Base-by-base conservation (phyloP, 2,329 filamentous ascomycete species). In the Sarocladiaceae sp. region DNA sequence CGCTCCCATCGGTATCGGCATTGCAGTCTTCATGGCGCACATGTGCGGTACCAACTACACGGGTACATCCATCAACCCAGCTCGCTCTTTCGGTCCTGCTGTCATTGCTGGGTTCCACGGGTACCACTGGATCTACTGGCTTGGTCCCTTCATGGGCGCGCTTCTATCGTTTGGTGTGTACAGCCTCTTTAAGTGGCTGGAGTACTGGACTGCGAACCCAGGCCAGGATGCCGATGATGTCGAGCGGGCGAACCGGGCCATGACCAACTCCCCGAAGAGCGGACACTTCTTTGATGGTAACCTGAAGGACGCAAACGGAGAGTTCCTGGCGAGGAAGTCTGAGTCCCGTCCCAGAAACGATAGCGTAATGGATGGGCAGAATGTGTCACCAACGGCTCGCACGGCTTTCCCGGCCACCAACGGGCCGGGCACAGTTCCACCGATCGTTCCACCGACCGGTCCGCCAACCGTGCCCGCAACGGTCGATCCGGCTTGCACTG, bases 1-100 rank as follows among this genome's bases (percentile, higher is more conserved):
- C 1, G 87, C 87, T 0, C 87, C 87, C 0, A 70, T 90, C 3
- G 86, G 84, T 12, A 88, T 91, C 58, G 88, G 88, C 1, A 67
- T 89, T 2, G 74, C 86, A 0, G 75, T 90, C 51, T 90, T 90
- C 64, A 77, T 90, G 39, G 70, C 71, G 4, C 69, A 78, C 62
- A 64, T 76, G 49, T 67, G 64, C 33, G 69, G 70, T 23, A 71
- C 75, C 20, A 71, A 72, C 56, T 78, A 69, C 57, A 77, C 76
- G 1, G 73, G 73, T 20, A 75, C 72, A 5, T 71, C 68, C 10
- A 67, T 79, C 57, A 79, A 80, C 59, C 77, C 77, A 3, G 76
- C 74, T 1, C 68, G 77, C 35, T 76, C 75, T 0, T 71, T 80
- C 37, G 77, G 77, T 2, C 76, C 76, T 7, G 74, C 70, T 23